A percentile compares a stretch with the other conserved stretches of the same genome.
Evolutionary conservation across 768 basidiomycete genomes (phyloP).

Genomic region (Mycena belliarum): DNA sequence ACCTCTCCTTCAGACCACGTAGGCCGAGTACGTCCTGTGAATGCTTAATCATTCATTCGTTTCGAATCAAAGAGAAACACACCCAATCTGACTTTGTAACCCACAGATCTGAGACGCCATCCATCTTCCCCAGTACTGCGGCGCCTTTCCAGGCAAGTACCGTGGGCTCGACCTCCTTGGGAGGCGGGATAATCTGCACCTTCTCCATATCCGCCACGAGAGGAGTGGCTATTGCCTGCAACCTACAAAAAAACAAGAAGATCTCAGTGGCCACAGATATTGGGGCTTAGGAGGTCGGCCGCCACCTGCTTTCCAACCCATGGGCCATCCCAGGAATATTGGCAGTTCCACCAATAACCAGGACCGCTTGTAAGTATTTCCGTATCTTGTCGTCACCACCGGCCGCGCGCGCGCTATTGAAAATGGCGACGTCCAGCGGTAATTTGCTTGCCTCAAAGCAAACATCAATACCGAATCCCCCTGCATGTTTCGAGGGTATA

Average conservation of each 20-base stretch:
- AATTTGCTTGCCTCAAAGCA: conserved; percentile 85
- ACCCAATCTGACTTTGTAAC: conserved; percentile 88
- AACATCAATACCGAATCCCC: conserved; percentile 70
- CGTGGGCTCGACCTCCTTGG: conserved; percentile 88
- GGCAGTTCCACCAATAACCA: conserved; percentile 86
- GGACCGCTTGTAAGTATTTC: conserved; percentile 83
- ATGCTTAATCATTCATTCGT: too few species aligned
- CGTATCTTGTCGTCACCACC: conserved; percentile 88
- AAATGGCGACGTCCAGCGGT: conserved; percentile 90
- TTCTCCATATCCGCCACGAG: conserved; percentile 83
- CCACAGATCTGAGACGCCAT: conserved; percentile 89
- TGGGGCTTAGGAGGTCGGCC: background rate
- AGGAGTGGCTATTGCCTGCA: conserved; percentile 84
- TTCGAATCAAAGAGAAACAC: conserved; percentile 25
- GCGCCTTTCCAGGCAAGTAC: conserved; percentile 96
- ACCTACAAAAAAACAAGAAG: conserved; percentile 34
- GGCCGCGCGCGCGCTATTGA: conserved; percentile 86
- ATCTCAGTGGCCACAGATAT: conserved; percentile 1
- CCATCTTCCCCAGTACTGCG: conserved; percentile 89
- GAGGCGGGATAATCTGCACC: conserved; percentile 91
- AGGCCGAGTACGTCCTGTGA: conserved; percentile 74
- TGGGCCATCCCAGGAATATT: conserved; percentile 81
- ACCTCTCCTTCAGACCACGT: conserved; percentile 79
- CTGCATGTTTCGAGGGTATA: conserved; percentile 34
- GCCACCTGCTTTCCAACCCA: conserved; percentile 84